These are phyloP conservation scores for Xerocomellus intermedius DNA, from an alignment of 768 basidiomycete species.

Conservation along the genomic window DNA sequence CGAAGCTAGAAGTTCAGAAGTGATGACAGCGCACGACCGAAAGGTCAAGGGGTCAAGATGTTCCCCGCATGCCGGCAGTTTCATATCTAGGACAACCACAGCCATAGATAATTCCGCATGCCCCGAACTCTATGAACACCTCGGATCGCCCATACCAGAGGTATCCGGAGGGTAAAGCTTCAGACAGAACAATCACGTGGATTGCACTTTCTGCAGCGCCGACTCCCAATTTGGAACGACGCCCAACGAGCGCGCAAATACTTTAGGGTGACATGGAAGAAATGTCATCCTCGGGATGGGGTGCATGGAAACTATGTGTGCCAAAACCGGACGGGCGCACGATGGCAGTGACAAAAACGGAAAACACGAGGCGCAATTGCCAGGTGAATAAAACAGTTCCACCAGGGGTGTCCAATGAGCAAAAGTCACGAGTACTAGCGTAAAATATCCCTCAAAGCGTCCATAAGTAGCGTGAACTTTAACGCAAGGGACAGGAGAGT, in stretches of 20 bases:
- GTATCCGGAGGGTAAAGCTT: neutral
- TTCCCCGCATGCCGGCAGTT: neutral
- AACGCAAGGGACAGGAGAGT: neutral
- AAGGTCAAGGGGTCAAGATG: neutral
- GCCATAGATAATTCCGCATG: neutral
- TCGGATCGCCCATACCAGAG: neutral
- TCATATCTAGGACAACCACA: neutral
- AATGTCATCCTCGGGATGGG: neutral
- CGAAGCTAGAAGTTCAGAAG: constrained; percentile 10
- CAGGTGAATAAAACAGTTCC: neutral
- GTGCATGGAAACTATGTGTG: neutral
- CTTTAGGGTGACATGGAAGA: neutral
- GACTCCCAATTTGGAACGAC: neutral
- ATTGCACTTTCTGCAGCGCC: neutral
- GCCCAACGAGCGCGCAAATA: neutral
- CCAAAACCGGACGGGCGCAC: neutral
- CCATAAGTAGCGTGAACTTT: neutral
- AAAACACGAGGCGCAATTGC: neutral
- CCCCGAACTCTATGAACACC: neutral
- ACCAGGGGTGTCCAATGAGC: neutral
- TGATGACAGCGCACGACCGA: neutral
- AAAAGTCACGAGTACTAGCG: neutral
- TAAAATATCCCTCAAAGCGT: neutral
- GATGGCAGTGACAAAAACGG: neutral
- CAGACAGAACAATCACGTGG: constrained; percentile 3